Conservation (phyloP, 2,329 filamentous ascomycete species). For the Paraconiothyrium brasiliense region DNA sequence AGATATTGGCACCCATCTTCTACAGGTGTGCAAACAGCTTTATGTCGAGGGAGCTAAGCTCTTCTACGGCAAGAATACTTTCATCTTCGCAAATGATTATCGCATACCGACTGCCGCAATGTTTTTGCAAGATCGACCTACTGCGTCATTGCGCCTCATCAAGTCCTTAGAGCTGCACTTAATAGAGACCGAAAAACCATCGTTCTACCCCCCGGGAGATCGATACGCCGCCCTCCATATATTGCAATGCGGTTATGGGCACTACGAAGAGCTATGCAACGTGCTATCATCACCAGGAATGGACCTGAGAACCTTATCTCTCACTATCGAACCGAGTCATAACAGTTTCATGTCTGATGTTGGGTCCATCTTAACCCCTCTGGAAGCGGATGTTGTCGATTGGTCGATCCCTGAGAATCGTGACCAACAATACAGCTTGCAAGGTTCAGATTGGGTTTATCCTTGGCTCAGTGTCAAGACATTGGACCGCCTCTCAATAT, state of each 20-base stretch:
- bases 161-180: constrained; percentile 29
- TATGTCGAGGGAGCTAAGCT: constrained; percentile 31
- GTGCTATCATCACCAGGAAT: constrained; percentile 30
- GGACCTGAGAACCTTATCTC: constrained; percentile 25
- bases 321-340: constrained; percentile 27
- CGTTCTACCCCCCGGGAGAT: constrained; percentile 25
- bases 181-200: constrained; percentile 30
- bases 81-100: constrained; percentile 32
- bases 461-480: constrained; percentile 26
- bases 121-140: constrained; percentile 34
- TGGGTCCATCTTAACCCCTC: neutral
- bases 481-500: constrained; percentile 26
- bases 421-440: neutral
- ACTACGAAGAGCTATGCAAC: constrained; percentile 34
- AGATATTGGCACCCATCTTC: constrained; percentile 20
- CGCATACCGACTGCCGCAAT: constrained; percentile 34
- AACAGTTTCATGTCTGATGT: neutral
- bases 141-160: constrained; percentile 24
- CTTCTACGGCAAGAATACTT: constrained; percentile 36
- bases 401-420: constrained; percentile 15
- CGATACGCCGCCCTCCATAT: constrained; percentile 29
- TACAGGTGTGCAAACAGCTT: constrained; percentile 33
- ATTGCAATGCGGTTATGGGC: constrained; percentile 31
- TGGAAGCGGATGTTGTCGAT: neutral
- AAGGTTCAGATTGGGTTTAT: constrained; percentile 28